Evolutionary conservation across 2,329 filamentous ascomycete species (phyloP), one percentile per base, ranked within the genome.

Genomic region (Tolypocladium ophioglossoides): DNA sequence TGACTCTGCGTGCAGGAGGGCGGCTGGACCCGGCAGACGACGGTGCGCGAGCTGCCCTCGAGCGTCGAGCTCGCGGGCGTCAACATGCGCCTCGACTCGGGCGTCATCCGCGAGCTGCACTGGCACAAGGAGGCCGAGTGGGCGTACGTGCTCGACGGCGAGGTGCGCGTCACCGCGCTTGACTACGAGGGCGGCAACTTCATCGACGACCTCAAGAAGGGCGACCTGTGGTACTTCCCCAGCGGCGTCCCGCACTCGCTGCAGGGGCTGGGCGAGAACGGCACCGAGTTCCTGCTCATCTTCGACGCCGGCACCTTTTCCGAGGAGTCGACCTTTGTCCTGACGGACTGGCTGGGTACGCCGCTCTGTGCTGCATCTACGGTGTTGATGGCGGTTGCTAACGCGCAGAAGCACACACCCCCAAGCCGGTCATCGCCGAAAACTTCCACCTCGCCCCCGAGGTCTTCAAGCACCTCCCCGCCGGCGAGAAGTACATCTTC

Each of bases 121-220:
- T 91, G 87, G 87, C 87, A 91, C 73, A 88, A 87, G 61, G 84
- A 89, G 66, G 86, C 85, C 39, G 87, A 91, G 64, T 90, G 87
- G 86, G 85, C 84, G 0, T 89, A 86, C 58, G 83, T 90, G 3
- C 78, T 90, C 0, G 80, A 85, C 54, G 87, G 87, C 51, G 76
- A 78, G 55, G 85, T 87, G 22, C 82, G 87, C 52, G 79, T 91
- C 51, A 89, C 86, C 0, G 86, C 83, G 1, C 77, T 91, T 20
- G 86, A 90, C 68, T 82, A 85, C 44, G 84, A 91, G 57, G 87
- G 87, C 11, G 82, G 87, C 57, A 87, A 82, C 58, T 91, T 89
- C 66, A 80, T 91, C 57, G 87, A 90, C 59, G 87, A 91, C 63
- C 70, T 91, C 24, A 78, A 83, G 63, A 84, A 87, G 63, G 88